A percentile compares a stretch with the other conserved stretches of the same genome.
Conservation (phyloP, 83 land plant species). For the Picea abies region DNA sequence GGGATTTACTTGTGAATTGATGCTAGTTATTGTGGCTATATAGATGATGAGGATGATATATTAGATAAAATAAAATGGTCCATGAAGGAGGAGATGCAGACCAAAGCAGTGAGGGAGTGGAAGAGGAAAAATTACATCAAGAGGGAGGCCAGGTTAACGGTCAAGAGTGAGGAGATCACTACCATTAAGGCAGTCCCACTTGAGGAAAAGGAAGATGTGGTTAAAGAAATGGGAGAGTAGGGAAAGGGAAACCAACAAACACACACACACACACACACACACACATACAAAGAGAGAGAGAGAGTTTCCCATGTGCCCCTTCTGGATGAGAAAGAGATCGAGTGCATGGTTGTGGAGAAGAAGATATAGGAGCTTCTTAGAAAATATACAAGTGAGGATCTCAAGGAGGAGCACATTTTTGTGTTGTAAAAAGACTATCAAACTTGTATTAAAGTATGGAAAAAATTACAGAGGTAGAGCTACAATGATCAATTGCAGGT, state of each 20-base stretch:
- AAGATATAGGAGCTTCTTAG: too few species aligned
- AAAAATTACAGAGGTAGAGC: too few species aligned
- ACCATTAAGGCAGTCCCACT: constrained; percentile 41
- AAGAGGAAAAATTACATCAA: constrained; percentile 63
- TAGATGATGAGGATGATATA: constrained; percentile 96
- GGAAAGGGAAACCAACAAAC: constrained; percentile 25
- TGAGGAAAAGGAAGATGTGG: constrained; percentile 67
- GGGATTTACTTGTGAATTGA: constrained; percentile 21
- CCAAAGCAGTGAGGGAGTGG: constrained; percentile 70
- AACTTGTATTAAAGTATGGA: too few species aligned
- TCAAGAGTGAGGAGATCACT: constrained; percentile 86
- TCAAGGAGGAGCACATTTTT: too few species aligned
- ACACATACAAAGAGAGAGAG: too few species aligned
- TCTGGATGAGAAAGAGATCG: too few species aligned
- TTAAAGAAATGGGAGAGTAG: constrained; percentile 43
- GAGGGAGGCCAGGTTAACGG: constrained; percentile 73
- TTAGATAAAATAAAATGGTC: constrained; percentile 68
- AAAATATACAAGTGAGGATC: too few species aligned
- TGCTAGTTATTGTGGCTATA: constrained; percentile 90
- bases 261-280: too few species aligned
- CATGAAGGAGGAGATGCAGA: constrained; percentile 76
- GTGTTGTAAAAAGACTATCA: too few species aligned
- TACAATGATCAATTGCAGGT: too few species aligned
- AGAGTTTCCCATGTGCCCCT: constrained; percentile 47
- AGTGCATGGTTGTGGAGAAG: too few species aligned